Conservation (phyloP, 1,139 yeast genomes). For the Saccharomyces hybrid region DNA sequence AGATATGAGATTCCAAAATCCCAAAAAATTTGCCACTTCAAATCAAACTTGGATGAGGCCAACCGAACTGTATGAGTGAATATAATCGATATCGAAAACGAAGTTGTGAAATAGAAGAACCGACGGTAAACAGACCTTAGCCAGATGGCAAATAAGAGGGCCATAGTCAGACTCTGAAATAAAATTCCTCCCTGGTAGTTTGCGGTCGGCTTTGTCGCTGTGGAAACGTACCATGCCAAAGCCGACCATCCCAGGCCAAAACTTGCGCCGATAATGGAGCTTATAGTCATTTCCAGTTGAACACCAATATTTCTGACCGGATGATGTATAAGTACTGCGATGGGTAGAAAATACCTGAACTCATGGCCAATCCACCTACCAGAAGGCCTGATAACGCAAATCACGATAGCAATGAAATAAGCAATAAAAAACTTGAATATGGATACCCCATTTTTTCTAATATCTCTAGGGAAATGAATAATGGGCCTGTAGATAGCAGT, state of each 20-base stretch:
- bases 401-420: conserved; percentile 34
- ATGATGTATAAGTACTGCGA: conserved; percentile 39
- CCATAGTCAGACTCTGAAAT: conserved; percentile 37
- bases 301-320: conserved; percentile 42
- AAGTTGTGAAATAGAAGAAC: conserved; percentile 33
- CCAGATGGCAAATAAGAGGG: conserved; percentile 36
- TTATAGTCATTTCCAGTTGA: conserved; percentile 40
- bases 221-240: conserved; percentile 37
- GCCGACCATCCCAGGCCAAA: conserved; percentile 42
- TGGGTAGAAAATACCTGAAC: conserved; percentile 34
- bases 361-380: conserved; percentile 38
- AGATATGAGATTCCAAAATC: conserved; percentile 39
- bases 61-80: conserved; percentile 29
- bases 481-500: not conserved
- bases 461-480: not conserved
- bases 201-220: conserved; percentile 35
- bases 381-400: conserved; percentile 35
- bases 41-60: conserved; percentile 15
- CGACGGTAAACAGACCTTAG: conserved; percentile 37
- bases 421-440: conserved; percentile 37
- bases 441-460: not conserved
- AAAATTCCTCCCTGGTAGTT: conserved; percentile 42
- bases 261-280: conserved; percentile 39
- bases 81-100: conserved; percentile 36
- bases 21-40: conserved; percentile 36